Evolutionary conservation across 2,329 filamentous ascomycete genomes (phyloP).

Genomic region (Diplocarpon rosae): DNA sequence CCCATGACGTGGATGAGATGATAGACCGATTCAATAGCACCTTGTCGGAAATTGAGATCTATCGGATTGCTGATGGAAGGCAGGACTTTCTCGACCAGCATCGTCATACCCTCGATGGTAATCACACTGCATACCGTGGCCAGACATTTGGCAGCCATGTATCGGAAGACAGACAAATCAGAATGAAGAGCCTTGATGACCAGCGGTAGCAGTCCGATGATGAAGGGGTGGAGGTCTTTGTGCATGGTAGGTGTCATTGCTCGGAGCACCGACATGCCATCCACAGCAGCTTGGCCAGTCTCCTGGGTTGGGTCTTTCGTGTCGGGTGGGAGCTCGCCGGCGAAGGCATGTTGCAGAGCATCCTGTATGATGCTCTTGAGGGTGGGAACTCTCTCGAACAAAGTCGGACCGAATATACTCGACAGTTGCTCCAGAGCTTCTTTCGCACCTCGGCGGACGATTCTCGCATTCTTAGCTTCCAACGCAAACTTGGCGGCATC

Average conservation of each 20-base stretch:
- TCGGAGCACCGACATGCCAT: constrained; percentile 84
- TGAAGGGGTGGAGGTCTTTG: constrained; percentile 61
- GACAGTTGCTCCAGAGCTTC: constrained; percentile 86
- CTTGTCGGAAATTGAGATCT: constrained; percentile 82
- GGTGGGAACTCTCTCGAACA: constrained; percentile 79
- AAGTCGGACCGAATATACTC: constrained; percentile 60
- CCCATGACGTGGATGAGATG: constrained; percentile 98
- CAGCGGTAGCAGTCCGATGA: constrained; percentile 73
- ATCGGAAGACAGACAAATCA: constrained; percentile 81
- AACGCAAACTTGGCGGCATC: constrained; percentile 83
- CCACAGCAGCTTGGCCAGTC: constrained; percentile 84
- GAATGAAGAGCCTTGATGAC: constrained; percentile 83
- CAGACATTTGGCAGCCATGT: constrained; percentile 94
- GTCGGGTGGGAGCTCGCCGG: constrained; percentile 57
- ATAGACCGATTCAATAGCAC: constrained; percentile 89
- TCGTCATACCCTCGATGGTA: constrained; percentile 89
- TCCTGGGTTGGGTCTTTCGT: constrained; percentile 63
- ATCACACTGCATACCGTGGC: constrained; percentile 97
- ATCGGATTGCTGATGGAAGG: constrained; percentile 85
- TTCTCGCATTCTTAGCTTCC: constrained; percentile 79
- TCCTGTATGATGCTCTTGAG: constrained; percentile 70
- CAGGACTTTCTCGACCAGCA: constrained; percentile 83
- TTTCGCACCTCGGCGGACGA: constrained; percentile 87
- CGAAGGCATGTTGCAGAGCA: constrained; percentile 66
- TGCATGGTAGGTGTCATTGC: constrained; percentile 89